Conservation (phyloP, 1,284 basidiomycete species). For the Moniliophthora roreri region DNA sequence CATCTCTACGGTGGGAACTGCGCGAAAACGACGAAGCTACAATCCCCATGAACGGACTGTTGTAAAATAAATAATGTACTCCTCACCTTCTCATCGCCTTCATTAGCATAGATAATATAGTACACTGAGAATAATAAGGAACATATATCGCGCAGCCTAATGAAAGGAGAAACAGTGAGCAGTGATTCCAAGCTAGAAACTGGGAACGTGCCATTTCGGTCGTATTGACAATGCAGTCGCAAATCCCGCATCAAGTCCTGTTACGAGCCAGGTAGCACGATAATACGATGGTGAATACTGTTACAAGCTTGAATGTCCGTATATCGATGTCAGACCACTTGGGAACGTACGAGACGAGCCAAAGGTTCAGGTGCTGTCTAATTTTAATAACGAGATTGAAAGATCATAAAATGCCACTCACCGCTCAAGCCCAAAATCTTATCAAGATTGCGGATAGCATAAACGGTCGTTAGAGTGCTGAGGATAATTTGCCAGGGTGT, state of each 20-base stretch:
- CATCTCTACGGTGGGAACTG: conserved; percentile 95
- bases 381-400: conserved; percentile 3
- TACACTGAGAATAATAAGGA: conserved; percentile 86
- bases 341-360: conserved; percentile 70
- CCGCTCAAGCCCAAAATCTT: conserved; percentile 83
- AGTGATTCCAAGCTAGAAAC: neutral
- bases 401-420: conserved; percentile 38
- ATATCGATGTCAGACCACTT: conserved; percentile 11
- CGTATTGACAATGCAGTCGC: conserved; percentile 92
- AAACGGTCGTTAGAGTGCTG: conserved; percentile 82
- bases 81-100: conserved; percentile 90
- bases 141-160: conserved; percentile 75
- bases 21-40: conserved; percentile 87
- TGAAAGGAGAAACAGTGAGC: neutral
- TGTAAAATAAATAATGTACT: conserved; percentile 4
- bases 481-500: conserved; percentile 95
- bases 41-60: conserved; percentile 5
- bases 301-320: conserved; percentile 14
- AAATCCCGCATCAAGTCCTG: conserved; percentile 95
- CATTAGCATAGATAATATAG: conserved; percentile 92
- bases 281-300: conserved; percentile 94
- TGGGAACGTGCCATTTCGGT: conserved; percentile 62
- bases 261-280: conserved; percentile 94
- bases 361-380: conserved; percentile 87
- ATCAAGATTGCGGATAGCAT: conserved; percentile 85